A percentile compares a stretch with the other conserved stretches of the same genome.
These are phyloP conservation scores for Fusarium algeriense DNA, from an alignment of 2,329 filamentous ascomycete genomes.

Conservation along the genomic window DNA sequence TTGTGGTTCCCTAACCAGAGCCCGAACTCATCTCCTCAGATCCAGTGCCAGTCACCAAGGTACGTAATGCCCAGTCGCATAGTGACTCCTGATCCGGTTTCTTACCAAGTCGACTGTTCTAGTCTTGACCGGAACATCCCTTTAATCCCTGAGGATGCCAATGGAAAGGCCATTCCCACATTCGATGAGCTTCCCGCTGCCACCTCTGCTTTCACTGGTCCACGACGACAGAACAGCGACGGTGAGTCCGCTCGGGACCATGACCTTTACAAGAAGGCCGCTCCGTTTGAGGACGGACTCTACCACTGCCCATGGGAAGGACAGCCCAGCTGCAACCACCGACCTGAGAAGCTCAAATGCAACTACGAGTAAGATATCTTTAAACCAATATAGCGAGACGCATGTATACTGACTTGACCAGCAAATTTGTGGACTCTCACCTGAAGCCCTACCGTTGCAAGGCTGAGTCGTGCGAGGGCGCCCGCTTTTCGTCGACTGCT, in stretches of 20 bases:
- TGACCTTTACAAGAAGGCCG: slow-evolving; percentile 76
- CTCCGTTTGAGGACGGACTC: slow-evolving; percentile 77
- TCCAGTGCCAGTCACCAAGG: slow-evolving; percentile 66
- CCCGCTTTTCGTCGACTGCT: slow-evolving; percentile 93
- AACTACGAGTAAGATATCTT: slow-evolving; percentile 87
- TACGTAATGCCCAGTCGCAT: slow-evolving; percentile 54
- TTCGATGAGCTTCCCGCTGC: slow-evolving; percentile 48
- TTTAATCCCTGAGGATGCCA: slow-evolving; percentile 48
- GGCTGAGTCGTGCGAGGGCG: slow-evolving; percentile 82
- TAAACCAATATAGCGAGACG: neutral
- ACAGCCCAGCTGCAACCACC: slow-evolving; percentile 81
- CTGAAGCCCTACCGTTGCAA: slow-evolving; percentile 97
- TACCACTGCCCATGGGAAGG: slow-evolving; percentile 94
- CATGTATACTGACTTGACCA: slow-evolving; percentile 55
- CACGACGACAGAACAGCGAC: slow-evolving; percentile 64
- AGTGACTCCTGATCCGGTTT: slow-evolving; percentile 24
- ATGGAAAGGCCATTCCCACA: slow-evolving; percentile 40
- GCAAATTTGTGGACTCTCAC: slow-evolving; percentile 98
- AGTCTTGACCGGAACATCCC: slow-evolving; percentile 51
- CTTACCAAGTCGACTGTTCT: slow-evolving; percentile 40
- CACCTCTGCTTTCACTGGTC: slow-evolving; percentile 55
- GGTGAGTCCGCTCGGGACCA: slow-evolving; percentile 74
- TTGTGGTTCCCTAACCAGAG: slow-evolving; percentile 56
- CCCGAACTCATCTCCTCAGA: slow-evolving; percentile 62
- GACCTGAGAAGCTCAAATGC: slow-evolving; percentile 96